Conservation (phyloP, 1,139 yeast species). For the Entelexis paramagnoliae region DNA sequence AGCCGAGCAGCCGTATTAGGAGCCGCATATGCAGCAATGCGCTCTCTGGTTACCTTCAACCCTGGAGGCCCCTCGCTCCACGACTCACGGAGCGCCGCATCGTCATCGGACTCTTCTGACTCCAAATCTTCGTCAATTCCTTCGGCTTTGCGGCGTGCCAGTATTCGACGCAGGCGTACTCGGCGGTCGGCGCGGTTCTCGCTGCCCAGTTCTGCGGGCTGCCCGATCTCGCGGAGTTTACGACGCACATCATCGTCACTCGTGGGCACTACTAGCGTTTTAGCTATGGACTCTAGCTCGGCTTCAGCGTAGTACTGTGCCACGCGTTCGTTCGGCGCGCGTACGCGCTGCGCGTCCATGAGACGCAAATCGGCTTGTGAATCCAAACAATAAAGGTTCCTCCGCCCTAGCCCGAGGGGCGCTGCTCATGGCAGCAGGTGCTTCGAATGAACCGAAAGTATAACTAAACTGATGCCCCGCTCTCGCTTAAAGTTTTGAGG, state of each 20-base stretch:
- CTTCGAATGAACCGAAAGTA: no score
- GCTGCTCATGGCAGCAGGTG: no score
- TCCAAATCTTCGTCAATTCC: not conserved
- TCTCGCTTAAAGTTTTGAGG: no score
- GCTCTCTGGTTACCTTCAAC: not conserved
- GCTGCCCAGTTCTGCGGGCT: constrained; percentile 6
- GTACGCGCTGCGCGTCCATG: constrained; percentile 11
- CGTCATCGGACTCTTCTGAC: not conserved
- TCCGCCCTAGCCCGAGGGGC: not conserved
- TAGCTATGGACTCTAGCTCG: constrained; percentile 2
- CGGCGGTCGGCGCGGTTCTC: constrained; percentile 14
- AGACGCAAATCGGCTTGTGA: not conserved
- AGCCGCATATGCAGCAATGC: not conserved
- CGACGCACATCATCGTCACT: constrained; percentile 19
- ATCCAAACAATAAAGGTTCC: no score
- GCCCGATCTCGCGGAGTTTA: constrained; percentile 3
- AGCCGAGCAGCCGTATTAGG: not conserved
- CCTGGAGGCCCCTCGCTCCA: constrained; percentile 1
- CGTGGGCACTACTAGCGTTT: constrained; percentile 8
- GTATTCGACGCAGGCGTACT: constrained; percentile 1
- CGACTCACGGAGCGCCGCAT: not conserved
- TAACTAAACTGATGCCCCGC: no score
- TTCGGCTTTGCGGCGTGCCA: constrained; percentile 2
- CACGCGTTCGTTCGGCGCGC: constrained; percentile 8
- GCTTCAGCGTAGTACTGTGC: not conserved